These are phyloP conservation scores for Lodderomyces parapsilosis DNA, from an alignment of 1,139 yeast species.

Conservation along the genomic window DNA sequence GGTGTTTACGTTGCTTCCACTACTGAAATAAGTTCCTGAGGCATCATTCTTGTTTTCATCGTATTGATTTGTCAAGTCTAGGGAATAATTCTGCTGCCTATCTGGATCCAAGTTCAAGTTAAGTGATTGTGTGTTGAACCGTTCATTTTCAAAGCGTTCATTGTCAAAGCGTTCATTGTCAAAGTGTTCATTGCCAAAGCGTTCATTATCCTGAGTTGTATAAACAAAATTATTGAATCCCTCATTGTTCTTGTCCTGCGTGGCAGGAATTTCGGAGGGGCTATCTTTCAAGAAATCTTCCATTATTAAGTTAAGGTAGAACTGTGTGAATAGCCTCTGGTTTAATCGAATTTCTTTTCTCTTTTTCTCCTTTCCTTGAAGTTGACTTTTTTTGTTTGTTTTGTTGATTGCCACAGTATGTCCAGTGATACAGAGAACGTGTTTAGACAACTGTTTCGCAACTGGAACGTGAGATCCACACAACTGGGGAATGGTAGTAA, in stretches of 20 bases:
- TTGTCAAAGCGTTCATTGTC: background rate
- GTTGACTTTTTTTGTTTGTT: background rate
- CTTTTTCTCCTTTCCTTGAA: background rate
- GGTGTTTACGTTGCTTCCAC: constrained; percentile 4
- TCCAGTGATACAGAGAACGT: constrained; percentile 40
- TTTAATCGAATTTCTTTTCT: background rate
- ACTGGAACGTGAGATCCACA: constrained; percentile 34
- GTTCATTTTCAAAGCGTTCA: too few relatives aligned
- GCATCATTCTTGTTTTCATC: constrained; percentile 5
- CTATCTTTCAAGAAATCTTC: constrained; percentile 40
- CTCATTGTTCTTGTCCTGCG: constrained; percentile 4
- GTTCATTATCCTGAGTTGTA: background rate
- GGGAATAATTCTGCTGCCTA: constrained; percentile 1
- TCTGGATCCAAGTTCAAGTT: constrained; percentile 1
- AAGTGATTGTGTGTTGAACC: background rate
- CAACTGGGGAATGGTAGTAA: background rate
- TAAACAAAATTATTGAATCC: constrained; percentile 2
- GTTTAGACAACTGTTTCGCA: constrained; percentile 42
- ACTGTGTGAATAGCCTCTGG: too few relatives aligned
- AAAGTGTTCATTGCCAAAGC: background rate
- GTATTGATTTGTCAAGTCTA: constrained; percentile 10
- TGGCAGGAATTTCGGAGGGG: constrained; percentile 27
- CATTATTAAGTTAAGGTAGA: too few relatives aligned
- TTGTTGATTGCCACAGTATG: constrained; percentile 7
- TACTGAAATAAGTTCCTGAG: constrained; percentile 3